phyloP scores from a whole-genome alignment of 768 basidiomycete species.

The Boletales sp. region DNA sequence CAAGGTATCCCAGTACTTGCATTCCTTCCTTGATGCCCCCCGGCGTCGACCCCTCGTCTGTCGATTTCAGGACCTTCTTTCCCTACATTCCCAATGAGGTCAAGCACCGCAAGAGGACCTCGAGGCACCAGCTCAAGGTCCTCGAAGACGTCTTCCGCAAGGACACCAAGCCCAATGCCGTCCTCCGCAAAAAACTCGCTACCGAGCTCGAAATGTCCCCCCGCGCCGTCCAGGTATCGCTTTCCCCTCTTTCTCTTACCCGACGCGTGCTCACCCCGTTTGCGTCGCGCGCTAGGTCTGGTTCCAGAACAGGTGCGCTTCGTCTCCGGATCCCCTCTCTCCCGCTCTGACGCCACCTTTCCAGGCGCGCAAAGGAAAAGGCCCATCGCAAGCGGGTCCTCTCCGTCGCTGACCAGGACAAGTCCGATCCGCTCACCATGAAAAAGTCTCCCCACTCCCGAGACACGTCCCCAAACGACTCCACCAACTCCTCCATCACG shows the following conservation, averaged over 20 bases:
- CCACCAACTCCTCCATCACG: conserved; percentile 36
- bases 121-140: conserved; percentile 81
- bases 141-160: conserved; percentile 83
- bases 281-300: conserved; percentile 56
- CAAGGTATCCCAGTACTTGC: conserved; percentile 37
- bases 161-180: conserved; percentile 89
- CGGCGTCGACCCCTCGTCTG: conserved; percentile 57
- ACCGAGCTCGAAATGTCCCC: conserved; percentile 87
- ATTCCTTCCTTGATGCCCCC: conserved; percentile 47
- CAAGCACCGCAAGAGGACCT: conserved; percentile 91
- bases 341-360: conserved; percentile 8
- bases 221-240: conserved; percentile 86
- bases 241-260: background rate
- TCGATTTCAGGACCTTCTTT: conserved; percentile 81
- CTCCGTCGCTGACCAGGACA: conserved; percentile 18
- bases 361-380: conserved; percentile 84
- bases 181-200: conserved; percentile 75
- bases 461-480: conserved; percentile 29
- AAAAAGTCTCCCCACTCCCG: conserved; percentile 13
- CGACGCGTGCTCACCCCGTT: conserved; percentile 18
- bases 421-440: background rate
- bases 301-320: conserved; percentile 79
- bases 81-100: conserved; percentile 91
- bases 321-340: conserved; percentile 5
- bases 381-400: conserved; percentile 52